Evolutionary conservation across 2,329 filamentous ascomycete species (phyloP), one percentile per base, ranked within the genome.

Genomic region (Phoma herbarum): DNA sequence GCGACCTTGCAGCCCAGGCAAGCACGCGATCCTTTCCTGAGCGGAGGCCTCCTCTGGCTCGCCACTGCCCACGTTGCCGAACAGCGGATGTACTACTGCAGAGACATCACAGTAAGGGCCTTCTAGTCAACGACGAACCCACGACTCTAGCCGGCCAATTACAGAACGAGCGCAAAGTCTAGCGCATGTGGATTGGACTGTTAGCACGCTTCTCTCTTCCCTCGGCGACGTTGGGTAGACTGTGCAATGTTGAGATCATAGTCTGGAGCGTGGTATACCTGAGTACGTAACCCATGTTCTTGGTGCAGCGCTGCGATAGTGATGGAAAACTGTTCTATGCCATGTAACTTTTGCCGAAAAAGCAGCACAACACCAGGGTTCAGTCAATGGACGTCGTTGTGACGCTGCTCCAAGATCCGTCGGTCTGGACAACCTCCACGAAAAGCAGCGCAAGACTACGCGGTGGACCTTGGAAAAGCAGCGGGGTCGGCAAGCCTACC

Each of bases 401-500:
- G 35, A 31, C 45, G 42, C 42, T 31, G 37, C 54, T 28, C 23
- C 39, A 20, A 28, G 35, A 18, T 25, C 18, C 23, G 23, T 16
- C 20, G 42, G 35, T 48, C 35, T 47, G 43, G 48, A 49, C 42
- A 33, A 33, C 8, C 33, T 43, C 20, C 25, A 37, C 55, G 43
- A 50, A 50, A 50, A 57, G 41, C 53, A 56, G 52, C 52, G 46
- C 51, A 44, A 35, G 26, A 33, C 44, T 39, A 35, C 31, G 31
- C 31, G n/a, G 31, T 35, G 35, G 52, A 44, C 22, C 23, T 20
- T 43, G 39, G 33, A 52, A 47, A 51, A 41, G 49, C 56, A 50
- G 56, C 31, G 51, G 49, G 56, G 26, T 54, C 51, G 50, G 50
- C 46, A 50, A 41, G 50, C 14, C 20, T 54, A 46, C 51, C 51